Evolutionary conservation across 2,329 filamentous ascomycete species (phyloP).

Genomic region (Botrytis hyacinthi): DNA sequence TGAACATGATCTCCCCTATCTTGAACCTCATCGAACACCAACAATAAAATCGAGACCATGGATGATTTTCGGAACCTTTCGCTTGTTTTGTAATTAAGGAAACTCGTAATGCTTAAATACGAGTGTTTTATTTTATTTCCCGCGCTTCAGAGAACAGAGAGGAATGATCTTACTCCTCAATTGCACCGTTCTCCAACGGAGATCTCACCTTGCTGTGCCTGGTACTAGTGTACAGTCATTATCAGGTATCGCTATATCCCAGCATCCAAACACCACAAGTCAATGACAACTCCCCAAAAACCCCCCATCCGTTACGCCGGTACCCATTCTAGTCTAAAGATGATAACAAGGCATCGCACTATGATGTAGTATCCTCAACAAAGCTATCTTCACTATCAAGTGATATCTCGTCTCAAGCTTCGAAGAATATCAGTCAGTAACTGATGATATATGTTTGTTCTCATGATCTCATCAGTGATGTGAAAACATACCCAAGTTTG

Average conservation of each 20-base stretch:
- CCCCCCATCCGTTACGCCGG: background rate
- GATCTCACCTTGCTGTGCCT: background rate
- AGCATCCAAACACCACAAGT: background rate
- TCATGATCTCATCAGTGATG: background rate
- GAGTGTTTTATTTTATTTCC: background rate
- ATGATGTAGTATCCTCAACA: background rate
- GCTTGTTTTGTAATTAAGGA: background rate
- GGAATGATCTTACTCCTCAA: background rate
- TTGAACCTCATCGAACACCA: background rate
- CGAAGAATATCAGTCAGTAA: background rate
- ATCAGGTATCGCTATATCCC: background rate
- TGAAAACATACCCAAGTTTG: background rate
- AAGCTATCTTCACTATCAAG: background rate
- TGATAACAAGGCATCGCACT: background rate
- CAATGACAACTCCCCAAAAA: background rate
- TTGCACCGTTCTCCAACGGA: background rate
- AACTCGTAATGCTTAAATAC: background rate
- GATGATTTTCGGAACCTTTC: background rate
- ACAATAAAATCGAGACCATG: background rate
- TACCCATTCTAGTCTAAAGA: background rate
- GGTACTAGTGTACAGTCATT: background rate
- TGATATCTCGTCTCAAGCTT: background rate
- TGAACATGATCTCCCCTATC: background rate
- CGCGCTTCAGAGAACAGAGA: fast-evolving
- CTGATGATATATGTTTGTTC: background rate